phyloP scores from a whole-genome alignment of 257 asterid species.

The Ophiorrhiza pumila region DNA sequence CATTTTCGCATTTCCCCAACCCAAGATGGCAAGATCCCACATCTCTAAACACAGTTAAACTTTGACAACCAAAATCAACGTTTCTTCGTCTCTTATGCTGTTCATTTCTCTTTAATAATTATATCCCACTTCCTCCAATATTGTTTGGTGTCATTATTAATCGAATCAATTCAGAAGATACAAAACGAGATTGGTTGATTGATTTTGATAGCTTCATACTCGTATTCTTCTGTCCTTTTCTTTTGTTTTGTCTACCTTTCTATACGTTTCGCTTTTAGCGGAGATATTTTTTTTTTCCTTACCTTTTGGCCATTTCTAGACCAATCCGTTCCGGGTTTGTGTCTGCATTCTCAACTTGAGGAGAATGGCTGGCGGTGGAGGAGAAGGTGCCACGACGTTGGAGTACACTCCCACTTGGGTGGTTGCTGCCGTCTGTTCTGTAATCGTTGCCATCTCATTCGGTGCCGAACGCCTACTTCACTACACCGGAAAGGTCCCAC shows the following conservation, averaged over 20 bases:
- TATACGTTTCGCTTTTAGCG: not conserved
- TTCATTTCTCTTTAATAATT: too few relatives aligned
- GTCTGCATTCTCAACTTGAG: constrained; percentile 3
- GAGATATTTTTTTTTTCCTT: not conserved
- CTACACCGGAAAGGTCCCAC: constrained; percentile 29
- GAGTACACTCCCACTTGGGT: constrained; percentile 51
- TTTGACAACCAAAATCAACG: too few relatives aligned
- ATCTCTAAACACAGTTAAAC: too few relatives aligned
- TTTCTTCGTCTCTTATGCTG: too few relatives aligned
- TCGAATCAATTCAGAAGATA: too few relatives aligned
- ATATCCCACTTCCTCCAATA: too few relatives aligned
- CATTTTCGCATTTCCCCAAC: too few relatives aligned
- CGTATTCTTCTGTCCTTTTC: not conserved
- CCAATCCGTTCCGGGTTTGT: not conserved
- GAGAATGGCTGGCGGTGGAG: constrained; percentile 29
- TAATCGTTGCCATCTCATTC: constrained; percentile 37
- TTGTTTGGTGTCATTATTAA: too few relatives aligned
- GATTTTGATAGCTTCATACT: too few relatives aligned
- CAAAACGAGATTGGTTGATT: too few relatives aligned
- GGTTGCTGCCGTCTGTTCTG: constrained; percentile 41
- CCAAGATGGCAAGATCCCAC: too few relatives aligned
- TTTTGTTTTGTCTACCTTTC: not conserved
- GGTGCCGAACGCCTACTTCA: constrained; percentile 39
- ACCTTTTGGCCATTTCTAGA: constrained; percentile 10
- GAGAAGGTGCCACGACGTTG: constrained; percentile 22